Evolutionary conservation across 257 asterid genomes (phyloP), one percentile per base, ranked within the genome.

Genomic region (Nicotiana undulata): DNA sequence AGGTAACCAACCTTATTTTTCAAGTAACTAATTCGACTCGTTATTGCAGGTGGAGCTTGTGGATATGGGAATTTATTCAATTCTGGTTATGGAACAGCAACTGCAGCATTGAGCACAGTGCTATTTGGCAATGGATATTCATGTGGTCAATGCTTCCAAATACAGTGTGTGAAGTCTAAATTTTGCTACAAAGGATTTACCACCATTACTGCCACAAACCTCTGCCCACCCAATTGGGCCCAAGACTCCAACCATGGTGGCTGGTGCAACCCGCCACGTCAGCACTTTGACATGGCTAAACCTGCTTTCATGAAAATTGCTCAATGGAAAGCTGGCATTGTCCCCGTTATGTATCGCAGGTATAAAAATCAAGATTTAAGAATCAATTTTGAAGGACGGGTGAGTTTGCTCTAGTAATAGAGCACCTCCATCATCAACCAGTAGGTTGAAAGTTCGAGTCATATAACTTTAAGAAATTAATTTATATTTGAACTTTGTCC

Each of bases 191-290:
- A 16, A 77, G 91, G 89, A 0, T 89, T 87, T 76, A 75, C 89
- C 37, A 92, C 97, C 17, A 32, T 93, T 26, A 91, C 98, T 1
- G 96, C 92, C 81, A 93, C 98, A 78, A 93, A 91, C 63, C 94
- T 93, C 55, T 93, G 96, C 86, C 98, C 97, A 1, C 98, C 98
- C 1, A 93, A 93, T 75, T 93, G 98, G 98, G 5, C 85, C 10
- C 52, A 84, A 80, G 91, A 85, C 85, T 87, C 93, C 53, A 90
- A 93, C 88, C 80, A 91, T 55, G 98, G 97, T 6, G 98, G 97
- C 4, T 93, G 98, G 98, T 93, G 98, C 92, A 93, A 93, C 87
- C 98, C 98, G 0, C 97, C 98, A 60, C 93, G 96, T 0, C 81
- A 84, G 34, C 98, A 92, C 79, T 93, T 93, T 75, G 97, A 93